Conservation (phyloP, 2,329 filamentous ascomycete species). For the Fusarium sp. region DNA sequence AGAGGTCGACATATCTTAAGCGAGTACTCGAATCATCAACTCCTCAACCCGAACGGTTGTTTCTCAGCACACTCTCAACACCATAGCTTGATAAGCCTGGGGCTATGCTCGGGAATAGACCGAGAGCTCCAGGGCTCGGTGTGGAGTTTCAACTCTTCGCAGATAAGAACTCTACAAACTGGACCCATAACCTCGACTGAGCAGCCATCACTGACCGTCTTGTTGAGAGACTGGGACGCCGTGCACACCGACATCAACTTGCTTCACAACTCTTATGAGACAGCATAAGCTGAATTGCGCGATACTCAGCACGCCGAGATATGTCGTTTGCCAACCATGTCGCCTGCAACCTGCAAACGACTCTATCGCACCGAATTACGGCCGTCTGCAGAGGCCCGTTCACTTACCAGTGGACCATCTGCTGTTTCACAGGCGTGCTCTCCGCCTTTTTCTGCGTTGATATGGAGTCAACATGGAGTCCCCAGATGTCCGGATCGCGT, state of each 20-base stretch:
- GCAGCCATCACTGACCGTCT: not conserved
- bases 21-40: not conserved
- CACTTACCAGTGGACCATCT: conserved; percentile 11
- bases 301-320: conserved; percentile 11
- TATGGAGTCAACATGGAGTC: conserved; percentile 28
- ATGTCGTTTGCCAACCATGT: conserved; percentile 1
- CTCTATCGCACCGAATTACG: conserved; percentile 31
- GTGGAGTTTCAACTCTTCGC: not conserved
- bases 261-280: conserved; percentile 9
- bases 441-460: conserved; percentile 18
- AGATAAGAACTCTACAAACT: not conserved
- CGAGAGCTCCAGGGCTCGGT: not conserved
- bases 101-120: not conserved
- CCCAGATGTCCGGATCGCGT: conserved; percentile 29
- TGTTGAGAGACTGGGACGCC: not conserved
- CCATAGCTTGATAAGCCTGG: not conserved
- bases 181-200: not conserved
- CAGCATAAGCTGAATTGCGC: conserved; percentile 27
- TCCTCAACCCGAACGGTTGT: not conserved
- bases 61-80: not conserved
- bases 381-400: conserved; percentile 28
- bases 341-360: not conserved
- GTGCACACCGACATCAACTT: conserved; percentile 8
- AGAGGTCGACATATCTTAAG: not conserved
- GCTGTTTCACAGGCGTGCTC: conserved; percentile 31